A percentile compares a stretch with the other conserved stretches of the same genome.
Conservation (phyloP, 441 rosid species). For the Omphalea diandra region DNA sequence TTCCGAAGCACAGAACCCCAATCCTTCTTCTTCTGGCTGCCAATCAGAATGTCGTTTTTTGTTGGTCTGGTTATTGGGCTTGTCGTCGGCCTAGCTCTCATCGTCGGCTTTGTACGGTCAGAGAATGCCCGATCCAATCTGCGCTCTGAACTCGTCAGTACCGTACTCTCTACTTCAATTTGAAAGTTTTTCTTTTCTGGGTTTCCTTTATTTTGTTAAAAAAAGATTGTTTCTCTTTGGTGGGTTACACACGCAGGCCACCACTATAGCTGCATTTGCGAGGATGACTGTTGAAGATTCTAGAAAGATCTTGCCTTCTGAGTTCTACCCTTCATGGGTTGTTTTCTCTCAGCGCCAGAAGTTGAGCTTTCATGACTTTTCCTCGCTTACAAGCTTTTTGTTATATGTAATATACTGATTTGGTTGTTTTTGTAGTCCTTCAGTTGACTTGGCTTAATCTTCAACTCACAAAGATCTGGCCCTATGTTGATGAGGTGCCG, state of each 20-base stretch:
- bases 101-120: conserved; percentile 66
- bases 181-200: not conserved
- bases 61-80: conserved; percentile 74
- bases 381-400: not conserved
- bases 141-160: conserved; percentile 71
- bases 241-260: conserved; percentile 52
- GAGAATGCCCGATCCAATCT: conserved; percentile 84
- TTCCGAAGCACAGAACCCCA: not conserved
- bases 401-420: conserved; percentile 27
- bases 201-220: not conserved
- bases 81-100: conserved; percentile 58
- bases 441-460: conserved; percentile 93
- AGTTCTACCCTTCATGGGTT: conserved; percentile 94
- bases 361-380: conserved; percentile 42
- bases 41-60: conserved; percentile 41
- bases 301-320: conserved; percentile 74
- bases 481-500: conserved; percentile 74
- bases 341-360: conserved; percentile 93
- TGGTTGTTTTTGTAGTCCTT: conserved; percentile 26
- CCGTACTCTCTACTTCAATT: not conserved
- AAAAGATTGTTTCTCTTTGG: conserved; percentile 9
- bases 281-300: conserved; percentile 93
- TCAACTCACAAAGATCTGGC: conserved; percentile 97
- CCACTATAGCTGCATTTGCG: conserved; percentile 88
- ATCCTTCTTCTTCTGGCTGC: not conserved